Base-by-base conservation (phyloP, 1,139 yeast species). In the Protomyces pachydermus region DNA sequence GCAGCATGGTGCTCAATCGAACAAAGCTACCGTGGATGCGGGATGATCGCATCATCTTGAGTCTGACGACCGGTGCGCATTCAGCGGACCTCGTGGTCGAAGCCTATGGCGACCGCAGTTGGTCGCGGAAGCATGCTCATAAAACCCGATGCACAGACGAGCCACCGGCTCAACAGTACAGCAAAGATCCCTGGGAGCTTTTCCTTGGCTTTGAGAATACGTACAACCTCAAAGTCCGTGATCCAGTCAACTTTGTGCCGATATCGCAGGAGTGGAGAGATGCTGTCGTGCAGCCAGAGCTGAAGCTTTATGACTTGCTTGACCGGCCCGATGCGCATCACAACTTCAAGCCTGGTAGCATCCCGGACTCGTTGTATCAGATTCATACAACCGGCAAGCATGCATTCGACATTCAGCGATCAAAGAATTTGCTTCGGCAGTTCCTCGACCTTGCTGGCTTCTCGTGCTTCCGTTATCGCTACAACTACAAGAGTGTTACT, bases 1-100 rank as follows among this genome's bases (percentile, higher is more conserved):
- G 32, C 32, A 28, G 32, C 32, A 58, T 58, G 62, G 62, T 58
- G 10, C 62, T 58, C 35, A 58, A 58, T 35, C 51, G 56, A 28
- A 58, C 62, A 34, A 58, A 58, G 52, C 35, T 58, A 45, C 62
- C 62, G 42, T 58, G 62, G 62, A 58, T 58, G 62, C 55, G 62
- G 25, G 62, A 58, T 38, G 62, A 58, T 34, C 56, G 62, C 12
- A 55, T 58, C 62, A 58, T 58, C 32, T 12, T 58, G 52, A 51
- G 56, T 28, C 35, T 58, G 12, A 39, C 56, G n/a, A 58, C 54
- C 20, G 62, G 62, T 20, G 62, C 53, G 8, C 62, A 58, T 39
- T 51, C 52, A 20, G 62, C 56, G 4, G 62, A 58, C 16, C 28
- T 51, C 53, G 46, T 58, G 16, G 52, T 58, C 20, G 56, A 51